Evolutionary conservation across 345 rosid genomes (phyloP), one percentile per base, ranked within the genome.

Genomic region (Populus deltoides): DNA sequence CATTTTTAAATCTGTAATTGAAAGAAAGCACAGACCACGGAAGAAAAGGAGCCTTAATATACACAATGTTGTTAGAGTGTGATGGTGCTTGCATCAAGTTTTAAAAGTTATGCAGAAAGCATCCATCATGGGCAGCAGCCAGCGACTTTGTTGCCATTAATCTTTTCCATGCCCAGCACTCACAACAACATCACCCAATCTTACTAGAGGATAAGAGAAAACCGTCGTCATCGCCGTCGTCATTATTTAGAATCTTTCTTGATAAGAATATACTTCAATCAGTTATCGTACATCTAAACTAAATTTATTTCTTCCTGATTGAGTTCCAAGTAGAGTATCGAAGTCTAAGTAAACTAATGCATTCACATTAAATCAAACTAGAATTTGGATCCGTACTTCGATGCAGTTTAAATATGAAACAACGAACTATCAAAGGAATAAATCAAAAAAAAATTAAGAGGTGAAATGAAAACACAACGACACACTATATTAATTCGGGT

Each of bases 401-500:
- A 0, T 35, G 6, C 38, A 4, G 36, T 33, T 33, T 33, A 33
- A 33, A 33, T 4, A 33, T 33, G 6, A 33, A 33, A 33, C 36
- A 33, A 33, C 4, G 0, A 33, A 33, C 0, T 33, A 0, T 0
- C 5, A 5, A 33, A 33, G 1, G 0, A 33, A 33, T 33, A 33
- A 4, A 33, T 33, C 4, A 0, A 0, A 33, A 33, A 33, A 33
- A 33, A 33, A 33, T 0, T 4, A 0, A 33, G 5, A 0, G 36
- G 36, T 4, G 0, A 33, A 33, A 33, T 33, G 6, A 33, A 33
- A 33, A 33, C 0, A 33, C 6, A 33, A 4, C 0, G 0, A 33
- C 1, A 33, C 0, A 0, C 0, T 33, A 3, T 33, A 33, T 33
- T 33, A 33, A 33, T 1, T 33, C 4, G 6, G 0, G 0, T 33